phyloP scores from a whole-genome alignment of 306 rosid genomes.

The Lupinus albus region DNA sequence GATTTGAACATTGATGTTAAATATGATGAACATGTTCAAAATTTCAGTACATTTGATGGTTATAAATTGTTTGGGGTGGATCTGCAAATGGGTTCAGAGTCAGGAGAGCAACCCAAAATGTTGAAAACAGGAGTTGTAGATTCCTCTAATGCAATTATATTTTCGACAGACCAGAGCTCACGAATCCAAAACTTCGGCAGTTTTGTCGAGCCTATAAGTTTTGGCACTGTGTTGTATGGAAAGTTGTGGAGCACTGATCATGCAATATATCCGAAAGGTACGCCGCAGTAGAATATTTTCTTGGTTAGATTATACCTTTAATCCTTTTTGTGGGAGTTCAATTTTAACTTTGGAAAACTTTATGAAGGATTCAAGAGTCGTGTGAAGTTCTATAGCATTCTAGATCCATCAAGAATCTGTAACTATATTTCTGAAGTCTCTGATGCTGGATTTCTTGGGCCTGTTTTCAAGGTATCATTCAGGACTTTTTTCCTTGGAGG shows the following conservation, averaged over 20 bases:
- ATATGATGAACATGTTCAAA: constrained; percentile 44
- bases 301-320: not conserved
- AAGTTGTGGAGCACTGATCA: constrained; percentile 70
- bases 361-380: constrained; percentile 60
- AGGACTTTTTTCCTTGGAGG: not conserved
- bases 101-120: constrained; percentile 32
- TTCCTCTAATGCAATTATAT: constrained; percentile 31
- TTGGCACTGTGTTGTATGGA: constrained; percentile 64
- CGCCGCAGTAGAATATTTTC: constrained; percentile 18
- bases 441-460: constrained; percentile 82
- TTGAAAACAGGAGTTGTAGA: constrained; percentile 30
- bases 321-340: constrained; percentile 20
- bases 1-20: constrained; percentile 57
- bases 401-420: constrained; percentile 63
- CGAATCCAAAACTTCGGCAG: constrained; percentile 35
- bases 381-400: constrained; percentile 61
- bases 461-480: constrained; percentile 73
- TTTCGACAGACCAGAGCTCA: constrained; percentile 25
- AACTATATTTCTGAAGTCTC: constrained; percentile 76
- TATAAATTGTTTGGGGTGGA: constrained; percentile 58
- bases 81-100: constrained; percentile 37
- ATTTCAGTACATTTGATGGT: constrained; percentile 41
- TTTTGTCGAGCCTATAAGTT: constrained; percentile 53
- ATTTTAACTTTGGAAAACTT: constrained; percentile 39
- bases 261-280: constrained; percentile 91